Percentiles rank a stretch among this genome's conserved stretches.
Evolutionary conservation across 306 rosid genomes (phyloP).

Genomic region (Citrullus amarus): DNA sequence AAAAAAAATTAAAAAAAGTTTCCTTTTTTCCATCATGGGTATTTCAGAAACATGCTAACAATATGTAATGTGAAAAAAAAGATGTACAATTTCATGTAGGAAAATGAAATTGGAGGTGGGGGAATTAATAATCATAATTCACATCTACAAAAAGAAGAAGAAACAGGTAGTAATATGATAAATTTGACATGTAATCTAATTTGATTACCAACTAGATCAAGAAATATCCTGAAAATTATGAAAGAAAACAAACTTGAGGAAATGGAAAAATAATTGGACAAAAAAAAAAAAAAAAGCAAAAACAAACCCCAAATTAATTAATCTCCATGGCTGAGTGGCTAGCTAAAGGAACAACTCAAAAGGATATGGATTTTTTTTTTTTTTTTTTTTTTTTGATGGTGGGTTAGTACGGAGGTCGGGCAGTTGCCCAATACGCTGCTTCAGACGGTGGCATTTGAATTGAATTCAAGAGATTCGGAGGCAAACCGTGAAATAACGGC

Average conservation of each 20-base stretch:
- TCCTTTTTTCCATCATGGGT: background rate
- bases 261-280: too few relatives aligned
- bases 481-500: conserved; percentile 63
- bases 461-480: conserved; percentile 64
- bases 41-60: background rate
- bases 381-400: background rate
- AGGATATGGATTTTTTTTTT: background rate
- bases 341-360: background rate
- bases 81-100: background rate
- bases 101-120: background rate
- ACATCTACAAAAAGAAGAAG: background rate
- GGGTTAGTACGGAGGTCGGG: conserved; percentile 67
- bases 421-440: conserved; percentile 51
- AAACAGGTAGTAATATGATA: background rate
- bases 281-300: too few relatives aligned
- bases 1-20: background rate
- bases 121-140: background rate
- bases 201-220: background rate
- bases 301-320: background rate
- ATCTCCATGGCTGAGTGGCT: background rate
- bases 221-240: background rate
- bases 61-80: background rate
- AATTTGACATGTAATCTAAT: conserved; percentile 4
- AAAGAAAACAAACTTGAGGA: background rate
- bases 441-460: conserved; percentile 86